These are phyloP conservation scores for Entonaema liquescens DNA, from an alignment of 495 filamentous ascomycete species.

Conservation along the genomic window DNA sequence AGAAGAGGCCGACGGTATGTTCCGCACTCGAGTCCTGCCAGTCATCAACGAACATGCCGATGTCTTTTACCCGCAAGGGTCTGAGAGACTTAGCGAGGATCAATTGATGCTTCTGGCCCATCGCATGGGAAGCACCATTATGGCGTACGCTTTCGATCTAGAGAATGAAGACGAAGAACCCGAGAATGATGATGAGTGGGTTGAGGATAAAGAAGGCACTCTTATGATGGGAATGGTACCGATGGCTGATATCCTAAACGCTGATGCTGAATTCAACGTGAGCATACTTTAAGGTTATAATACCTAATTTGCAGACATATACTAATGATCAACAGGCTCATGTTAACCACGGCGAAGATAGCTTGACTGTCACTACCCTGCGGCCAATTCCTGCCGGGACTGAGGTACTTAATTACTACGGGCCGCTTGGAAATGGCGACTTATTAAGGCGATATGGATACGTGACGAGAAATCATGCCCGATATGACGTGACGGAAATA, in stretches of 20 bases:
- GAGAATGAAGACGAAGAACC: constrained; percentile 60
- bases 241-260: constrained; percentile 91
- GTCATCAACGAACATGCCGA: constrained; percentile 55
- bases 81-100: constrained; percentile 53
- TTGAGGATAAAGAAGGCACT: constrained; percentile 72
- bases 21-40: constrained; percentile 68
- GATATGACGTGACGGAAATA: constrained; percentile 85
- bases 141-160: constrained; percentile 95
- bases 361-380: constrained; percentile 71
- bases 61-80: constrained; percentile 60
- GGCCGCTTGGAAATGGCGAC: constrained; percentile 81
- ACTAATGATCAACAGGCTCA: constrained; percentile 58
- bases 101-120: constrained; percentile 71
- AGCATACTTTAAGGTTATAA: constrained; percentile 21
- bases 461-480: constrained; percentile 76
- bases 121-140: constrained; percentile 84
- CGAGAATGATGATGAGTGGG: constrained; percentile 67
- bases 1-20: constrained; percentile 72
- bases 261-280: constrained; percentile 81
- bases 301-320: constrained; percentile 4
- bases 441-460: constrained; percentile 90
- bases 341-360: constrained; percentile 73
- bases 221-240: constrained; percentile 86
- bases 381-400: constrained; percentile 72
- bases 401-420: constrained; percentile 93